A percentile compares a stretch with the other conserved stretches of the same genome.
Evolutionary conservation across 2,329 filamentous ascomycete genomes (phyloP).

Genomic region (Trichoderma simmonsii): DNA sequence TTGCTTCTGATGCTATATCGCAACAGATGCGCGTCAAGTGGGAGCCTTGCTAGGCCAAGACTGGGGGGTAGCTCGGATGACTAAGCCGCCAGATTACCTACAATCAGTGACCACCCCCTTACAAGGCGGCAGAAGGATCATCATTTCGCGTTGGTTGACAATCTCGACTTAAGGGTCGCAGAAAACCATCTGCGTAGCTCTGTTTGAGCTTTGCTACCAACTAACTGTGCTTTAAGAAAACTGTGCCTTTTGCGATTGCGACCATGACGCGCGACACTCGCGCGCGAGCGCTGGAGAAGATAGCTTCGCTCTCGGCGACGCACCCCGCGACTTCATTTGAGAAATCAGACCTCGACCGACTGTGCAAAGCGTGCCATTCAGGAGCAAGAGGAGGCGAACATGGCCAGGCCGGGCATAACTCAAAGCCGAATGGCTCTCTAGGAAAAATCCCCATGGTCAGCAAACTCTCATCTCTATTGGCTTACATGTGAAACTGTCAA

Average conservation of each 20-base stretch:
- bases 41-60: conserved; percentile 46
- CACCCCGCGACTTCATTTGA: conserved; percentile 54
- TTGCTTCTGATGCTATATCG: conserved; percentile 27
- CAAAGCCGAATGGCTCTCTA: conserved; percentile 41
- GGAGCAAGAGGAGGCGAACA: conserved; percentile 43
- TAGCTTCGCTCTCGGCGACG: conserved; percentile 59
- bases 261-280: conserved; percentile 56
- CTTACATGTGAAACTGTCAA: neutral
- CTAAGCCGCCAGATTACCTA: conserved; percentile 32
- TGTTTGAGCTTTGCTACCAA: neutral
- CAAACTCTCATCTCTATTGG: neutral
- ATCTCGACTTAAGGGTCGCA: neutral
- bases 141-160: conserved; percentile 2
- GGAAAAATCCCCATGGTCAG: conserved; percentile 61
- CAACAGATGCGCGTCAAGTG: conserved; percentile 42
- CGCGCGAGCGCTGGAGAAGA: conserved; percentile 61
- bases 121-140: neutral
- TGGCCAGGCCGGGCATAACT: conserved; percentile 46
- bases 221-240: neutral
- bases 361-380: conserved; percentile 56
- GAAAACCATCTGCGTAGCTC: conserved; percentile 1
- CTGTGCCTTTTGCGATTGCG: neutral
- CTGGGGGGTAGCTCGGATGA: conserved; percentile 39
- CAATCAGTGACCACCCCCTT: conserved; percentile 16
- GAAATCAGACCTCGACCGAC: conserved; percentile 59